phyloP scores from a whole-genome alignment of 2,329 filamentous ascomycete species.

The Fusarium sp. region DNA sequence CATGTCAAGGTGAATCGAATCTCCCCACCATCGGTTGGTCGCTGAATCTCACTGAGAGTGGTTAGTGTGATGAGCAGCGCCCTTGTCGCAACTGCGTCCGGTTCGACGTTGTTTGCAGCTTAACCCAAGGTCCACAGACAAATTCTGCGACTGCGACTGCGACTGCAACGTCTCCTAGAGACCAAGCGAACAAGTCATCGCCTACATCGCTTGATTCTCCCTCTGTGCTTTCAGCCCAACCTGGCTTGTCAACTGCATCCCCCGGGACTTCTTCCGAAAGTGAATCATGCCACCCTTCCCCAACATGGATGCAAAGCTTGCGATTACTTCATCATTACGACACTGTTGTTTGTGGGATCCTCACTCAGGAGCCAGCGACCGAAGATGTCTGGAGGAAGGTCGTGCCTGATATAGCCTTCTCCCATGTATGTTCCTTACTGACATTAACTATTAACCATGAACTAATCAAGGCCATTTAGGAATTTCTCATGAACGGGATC shows the following conservation, averaged over 20 bases:
- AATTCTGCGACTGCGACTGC: background rate
- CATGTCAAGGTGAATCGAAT: slow-evolving; percentile 31
- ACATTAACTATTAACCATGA: background rate
- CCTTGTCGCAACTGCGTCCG: slow-evolving; percentile 27
- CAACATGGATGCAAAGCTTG: slow-evolving; percentile 28
- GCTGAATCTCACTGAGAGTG: background rate
- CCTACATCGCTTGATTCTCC: background rate
- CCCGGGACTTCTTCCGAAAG: background rate
- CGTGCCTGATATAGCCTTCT: slow-evolving; percentile 21
- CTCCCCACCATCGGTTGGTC: background rate
- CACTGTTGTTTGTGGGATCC: slow-evolving; percentile 1
- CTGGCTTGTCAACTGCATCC: background rate
- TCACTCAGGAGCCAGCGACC: background rate
- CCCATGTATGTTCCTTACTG: slow-evolving; percentile 3
- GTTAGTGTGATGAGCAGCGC: slow-evolving; percentile 28
- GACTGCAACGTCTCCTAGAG: background rate
- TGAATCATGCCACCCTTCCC: background rate
- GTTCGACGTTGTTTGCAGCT: slow-evolving; percentile 22
- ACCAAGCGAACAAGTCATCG: background rate
- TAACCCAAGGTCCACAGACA: slow-evolving; percentile 5
- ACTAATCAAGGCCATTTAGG: background rate
- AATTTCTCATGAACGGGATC: slow-evolving; percentile 29
- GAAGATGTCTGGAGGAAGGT: slow-evolving; percentile 14
- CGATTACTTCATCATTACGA: slow-evolving; percentile 28
- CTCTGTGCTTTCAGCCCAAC: background rate